Evolutionary conservation across 345 rosid species (phyloP).

Genomic region (Eutrema yunnanense): DNA sequence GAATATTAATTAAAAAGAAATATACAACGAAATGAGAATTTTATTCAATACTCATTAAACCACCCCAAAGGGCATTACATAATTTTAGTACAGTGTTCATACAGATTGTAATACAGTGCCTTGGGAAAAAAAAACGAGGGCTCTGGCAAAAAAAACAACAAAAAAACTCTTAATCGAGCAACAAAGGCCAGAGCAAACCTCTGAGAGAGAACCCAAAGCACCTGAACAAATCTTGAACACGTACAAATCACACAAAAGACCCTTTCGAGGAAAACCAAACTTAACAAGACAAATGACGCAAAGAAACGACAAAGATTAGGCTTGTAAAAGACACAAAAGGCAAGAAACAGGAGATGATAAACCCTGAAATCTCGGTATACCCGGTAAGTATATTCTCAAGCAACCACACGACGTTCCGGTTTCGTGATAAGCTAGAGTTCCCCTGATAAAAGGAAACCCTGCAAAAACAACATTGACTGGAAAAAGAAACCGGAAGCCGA

Average conservation of each 20-base stretch:
- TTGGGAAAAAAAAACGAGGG: conserved; percentile 11
- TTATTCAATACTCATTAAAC: conserved; percentile 26
- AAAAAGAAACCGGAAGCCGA: conserved; percentile 44
- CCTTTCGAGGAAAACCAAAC: conserved; percentile 19
- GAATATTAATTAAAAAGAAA: not conserved
- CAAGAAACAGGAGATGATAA: conserved; percentile 21
- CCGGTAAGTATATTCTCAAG: conserved; percentile 49
- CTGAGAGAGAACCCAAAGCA: conserved; percentile 9
- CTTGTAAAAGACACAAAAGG: not conserved
- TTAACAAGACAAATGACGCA: conserved; percentile 1
- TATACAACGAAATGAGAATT: conserved; percentile 18
- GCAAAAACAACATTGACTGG: conserved; percentile 53
- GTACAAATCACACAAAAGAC: conserved; percentile 16
- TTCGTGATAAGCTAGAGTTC: conserved; percentile 41
- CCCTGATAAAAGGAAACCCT: conserved; percentile 27
- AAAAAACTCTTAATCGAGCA: conserved; percentile 29
- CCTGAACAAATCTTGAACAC: conserved; percentile 13
- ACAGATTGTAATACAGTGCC: conserved; percentile 15
- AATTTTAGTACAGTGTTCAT: conserved; percentile 4
- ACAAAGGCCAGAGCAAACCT: conserved; percentile 27
- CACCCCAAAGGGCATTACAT: conserved; percentile 22
- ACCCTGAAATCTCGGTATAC: conserved; percentile 32
- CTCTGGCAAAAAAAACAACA: conserved; percentile 22
- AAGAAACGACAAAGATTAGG: not conserved
- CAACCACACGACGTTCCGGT: conserved; percentile 31